Conservation (phyloP, 2,329 filamentous ascomycete species). For the Alternaria brassicae region DNA sequence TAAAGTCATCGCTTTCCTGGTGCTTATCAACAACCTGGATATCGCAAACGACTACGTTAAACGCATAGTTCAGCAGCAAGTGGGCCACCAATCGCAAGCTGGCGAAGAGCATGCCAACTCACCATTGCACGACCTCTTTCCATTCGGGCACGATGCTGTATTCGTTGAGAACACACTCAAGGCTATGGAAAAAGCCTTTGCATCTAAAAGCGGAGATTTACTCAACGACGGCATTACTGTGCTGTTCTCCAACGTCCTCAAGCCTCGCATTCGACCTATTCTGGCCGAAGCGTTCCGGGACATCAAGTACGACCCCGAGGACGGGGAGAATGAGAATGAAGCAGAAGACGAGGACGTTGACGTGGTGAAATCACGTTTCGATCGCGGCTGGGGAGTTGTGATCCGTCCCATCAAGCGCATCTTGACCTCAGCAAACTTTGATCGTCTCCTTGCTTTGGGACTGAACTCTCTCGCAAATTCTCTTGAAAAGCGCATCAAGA, state of each 20-base stretch:
- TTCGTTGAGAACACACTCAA: conserved; percentile 73
- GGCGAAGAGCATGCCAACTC: conserved; percentile 49
- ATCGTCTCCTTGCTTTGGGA: conserved; percentile 75
- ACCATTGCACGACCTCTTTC: conserved; percentile 70
- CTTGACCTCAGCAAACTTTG: conserved; percentile 78
- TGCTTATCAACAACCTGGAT: conserved; percentile 95
- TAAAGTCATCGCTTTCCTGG: conserved; percentile 85
- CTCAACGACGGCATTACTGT: conserved; percentile 84
- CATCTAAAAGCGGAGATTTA: conserved; percentile 79
- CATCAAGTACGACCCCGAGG: conserved; percentile 75
- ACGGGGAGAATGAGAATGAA: conserved; percentile 52
- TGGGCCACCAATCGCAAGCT: conserved; percentile 53
- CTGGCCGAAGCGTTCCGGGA: conserved; percentile 90
- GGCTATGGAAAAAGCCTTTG: conserved; percentile 74
- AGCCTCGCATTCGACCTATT: conserved; percentile 81
- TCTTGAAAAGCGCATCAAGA: conserved; percentile 87
- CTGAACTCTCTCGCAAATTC: conserved; percentile 76
- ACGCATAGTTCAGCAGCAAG: conserved; percentile 78
- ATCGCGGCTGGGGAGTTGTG: conserved; percentile 82
- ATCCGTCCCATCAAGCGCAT: conserved; percentile 85
- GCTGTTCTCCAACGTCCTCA: conserved; percentile 86
- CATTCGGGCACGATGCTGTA: conserved; percentile 76
- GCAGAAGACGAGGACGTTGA: conserved; percentile 63
- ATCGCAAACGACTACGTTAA: conserved; percentile 88
- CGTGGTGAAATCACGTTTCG: conserved; percentile 79